phyloP scores from a whole-genome alignment of 2,329 filamentous ascomycete species.

The Pseudophaeomoniella oleicola region DNA sequence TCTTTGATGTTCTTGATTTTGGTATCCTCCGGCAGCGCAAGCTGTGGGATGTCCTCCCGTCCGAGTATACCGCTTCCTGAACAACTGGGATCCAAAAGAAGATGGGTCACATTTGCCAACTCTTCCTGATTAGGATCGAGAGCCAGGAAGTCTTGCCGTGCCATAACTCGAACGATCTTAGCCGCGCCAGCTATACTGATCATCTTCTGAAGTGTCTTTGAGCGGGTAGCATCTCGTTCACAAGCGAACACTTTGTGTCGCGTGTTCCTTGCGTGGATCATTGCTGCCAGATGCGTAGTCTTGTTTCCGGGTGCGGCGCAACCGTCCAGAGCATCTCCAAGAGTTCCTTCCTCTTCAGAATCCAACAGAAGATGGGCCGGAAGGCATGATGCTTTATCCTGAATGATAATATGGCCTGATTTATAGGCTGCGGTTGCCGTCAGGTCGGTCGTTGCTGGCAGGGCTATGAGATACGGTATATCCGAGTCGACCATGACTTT shows the following conservation, averaged over 20 bases:
- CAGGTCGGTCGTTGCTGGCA: conserved; percentile 58
- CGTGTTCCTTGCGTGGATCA: conserved; percentile 6
- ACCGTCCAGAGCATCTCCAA: conserved; percentile 71
- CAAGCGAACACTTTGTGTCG: conserved; percentile 51
- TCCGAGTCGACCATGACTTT: conserved; percentile 59
- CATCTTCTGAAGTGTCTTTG: conserved; percentile 73
- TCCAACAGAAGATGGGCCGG: conserved; percentile 72
- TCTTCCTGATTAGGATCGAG: conserved; percentile 49
- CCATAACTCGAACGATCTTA: conserved; percentile 49
- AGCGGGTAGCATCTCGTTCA: conserved; percentile 58
- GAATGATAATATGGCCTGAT: conserved; percentile 67
- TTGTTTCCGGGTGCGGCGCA: conserved; percentile 96
- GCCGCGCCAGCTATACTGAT: conserved; percentile 60
- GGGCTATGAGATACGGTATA: conserved; percentile 69
- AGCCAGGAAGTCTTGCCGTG: conserved; percentile 68
- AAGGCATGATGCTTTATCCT: conserved; percentile 96
- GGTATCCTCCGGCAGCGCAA: conserved; percentile 42
- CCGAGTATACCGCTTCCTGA: conserved; percentile 91
- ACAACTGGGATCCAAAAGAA: conserved; percentile 87
- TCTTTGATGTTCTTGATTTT: conserved; percentile 14
- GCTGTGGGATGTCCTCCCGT: conserved; percentile 59
- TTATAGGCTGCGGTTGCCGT: conserved; percentile 60
- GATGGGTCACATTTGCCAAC: conserved; percentile 57
- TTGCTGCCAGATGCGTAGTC: conserved; percentile 77
- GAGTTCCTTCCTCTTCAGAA: conserved; percentile 32